phyloP scores from a whole-genome alignment of 2,329 filamentous ascomycete species.

The Trichoderma sp. region DNA sequence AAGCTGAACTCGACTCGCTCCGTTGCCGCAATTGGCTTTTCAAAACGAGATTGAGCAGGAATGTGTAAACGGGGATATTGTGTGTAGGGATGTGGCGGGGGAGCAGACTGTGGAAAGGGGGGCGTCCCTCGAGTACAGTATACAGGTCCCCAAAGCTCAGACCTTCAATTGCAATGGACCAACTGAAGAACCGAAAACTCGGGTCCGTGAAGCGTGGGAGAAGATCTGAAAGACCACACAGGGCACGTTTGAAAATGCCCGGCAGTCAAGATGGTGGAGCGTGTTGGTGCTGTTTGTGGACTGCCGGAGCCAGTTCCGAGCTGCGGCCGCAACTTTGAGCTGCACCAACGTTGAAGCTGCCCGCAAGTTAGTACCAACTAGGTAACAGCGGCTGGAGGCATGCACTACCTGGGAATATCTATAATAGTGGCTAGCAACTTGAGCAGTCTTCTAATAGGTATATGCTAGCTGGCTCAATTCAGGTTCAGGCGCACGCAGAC shows the following conservation, averaged over 20 bases:
- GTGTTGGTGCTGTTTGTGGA: not conserved
- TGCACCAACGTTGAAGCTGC: not conserved
- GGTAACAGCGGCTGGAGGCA: not conserved
- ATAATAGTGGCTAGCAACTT: not conserved
- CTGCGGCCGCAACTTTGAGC: not conserved
- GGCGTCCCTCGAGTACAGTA: not conserved
- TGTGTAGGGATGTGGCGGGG: conserved; percentile 4
- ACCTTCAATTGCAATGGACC: not conserved
- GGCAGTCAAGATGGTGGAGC: not conserved
- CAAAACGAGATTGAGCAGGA: not conserved
- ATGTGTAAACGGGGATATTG: not conserved
- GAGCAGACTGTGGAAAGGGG: not conserved
- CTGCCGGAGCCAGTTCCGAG: not conserved
- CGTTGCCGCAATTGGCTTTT: not conserved
- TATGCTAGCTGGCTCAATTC: not conserved
- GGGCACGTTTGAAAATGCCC: not conserved
- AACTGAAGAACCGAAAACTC: not conserved
- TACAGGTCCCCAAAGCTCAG: not conserved
- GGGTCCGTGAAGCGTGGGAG: not conserved
- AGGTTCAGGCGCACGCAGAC: conserved; percentile 10
- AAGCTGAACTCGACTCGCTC: not conserved
- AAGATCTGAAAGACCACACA: not conserved
- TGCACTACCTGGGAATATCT: not conserved
- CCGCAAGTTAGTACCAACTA: not conserved
- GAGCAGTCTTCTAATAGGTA: not conserved